Base-by-base conservation (phyloP, 306 rosid species). In the Delonix regia region DNA sequence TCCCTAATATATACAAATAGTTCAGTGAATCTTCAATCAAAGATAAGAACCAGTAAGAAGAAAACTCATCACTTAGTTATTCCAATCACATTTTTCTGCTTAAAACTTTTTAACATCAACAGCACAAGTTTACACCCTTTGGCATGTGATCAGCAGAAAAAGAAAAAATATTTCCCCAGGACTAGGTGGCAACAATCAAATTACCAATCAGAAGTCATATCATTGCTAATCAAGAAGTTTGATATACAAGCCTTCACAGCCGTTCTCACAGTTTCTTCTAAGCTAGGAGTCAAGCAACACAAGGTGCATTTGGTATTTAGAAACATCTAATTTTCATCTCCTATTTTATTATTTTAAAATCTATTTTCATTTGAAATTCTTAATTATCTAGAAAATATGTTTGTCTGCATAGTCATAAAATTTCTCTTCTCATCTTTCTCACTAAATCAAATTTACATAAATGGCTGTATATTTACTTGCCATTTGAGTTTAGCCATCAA, bases 1-100 rank as follows among this genome's bases (percentile, higher is more conserved):
- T 94, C 99, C 99, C 99, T 94, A 83, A 57, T 21, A 81, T 73
- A 51, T 42, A 79, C 44, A 66, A 39, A 34, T 61, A 34, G 42
- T 81, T 19, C 69, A 74, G 68, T 41, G 25, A 71, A 65, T 66
- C 76, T 57, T 21, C 47, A 56, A 12, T 30, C 15, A 66, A 25
- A 52, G 57, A 44, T 7, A 81, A 21, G n/a, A 47, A 71, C 33
- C 4, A 41, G 36, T 28, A 28, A 12, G 33, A 10, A 55, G 5
- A 30, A 55, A 5, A 33, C 15, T 18, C 12, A 52, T 30, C 18
- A 48, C 15, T 9, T 4, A 30, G 6, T 22, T 71, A 48, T 21
- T 78, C 34, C 38, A 16, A 69, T 68, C 66, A 21, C 2, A 22
- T 33, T 52, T 30, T 52, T 22, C 51, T 13, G 11, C 57, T 72